Base-by-base conservation (phyloP, 768 basidiomycete species). In the Boletus bicolor region DNA sequence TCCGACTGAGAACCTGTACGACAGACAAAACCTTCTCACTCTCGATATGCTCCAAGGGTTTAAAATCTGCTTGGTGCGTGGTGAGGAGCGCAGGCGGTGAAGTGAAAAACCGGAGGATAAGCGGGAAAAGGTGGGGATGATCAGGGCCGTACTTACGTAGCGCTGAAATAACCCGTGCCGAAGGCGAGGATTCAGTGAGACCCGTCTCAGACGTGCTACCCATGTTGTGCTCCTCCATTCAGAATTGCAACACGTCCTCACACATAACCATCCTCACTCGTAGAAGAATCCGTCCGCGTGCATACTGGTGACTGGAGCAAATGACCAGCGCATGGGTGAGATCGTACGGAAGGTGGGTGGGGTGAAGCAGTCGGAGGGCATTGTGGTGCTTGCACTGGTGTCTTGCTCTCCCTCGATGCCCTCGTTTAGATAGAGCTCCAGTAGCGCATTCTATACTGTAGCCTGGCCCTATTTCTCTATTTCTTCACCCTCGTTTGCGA, bases 211-310 rank as follows among this genome's bases (percentile, higher is more conserved):
- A 51, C 1, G 54, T 63, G 12, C 50, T 44, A 0, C 56, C 53
- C 7, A 51, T 46, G 36, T 62, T 62, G 53, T 87, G 79, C 57
- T 79, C 79, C 54, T 91, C 89, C 82, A 96, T 95, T 87, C 89
- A 94, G 75, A 91, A 97, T 24, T 94, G 82, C 34, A 98, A 68
- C 46, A 98, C 86, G 62, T 97, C 95, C 64, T 98, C 96, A 68
- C 93, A 91, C 95, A 97, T 95, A 8, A 90, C 93, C 75, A 94
- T 77, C 57, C 82, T 85, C 74, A 97, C 97, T 91, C 93, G 98
- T 3, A 98, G 78, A 5, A 91, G 73, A 3, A 98, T 89, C 11
- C 96, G 80, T 1, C 97, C 97, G 0, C 82, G 81, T 1, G 86
- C 93, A 64, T 93, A 97, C 12, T 76, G 79, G 39, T 83, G 80